Evolutionary conservation across 1,284 basidiomycete genomes (phyloP), one percentile per base, ranked within the genome.

Genomic region (Puccinia novopanici): DNA sequence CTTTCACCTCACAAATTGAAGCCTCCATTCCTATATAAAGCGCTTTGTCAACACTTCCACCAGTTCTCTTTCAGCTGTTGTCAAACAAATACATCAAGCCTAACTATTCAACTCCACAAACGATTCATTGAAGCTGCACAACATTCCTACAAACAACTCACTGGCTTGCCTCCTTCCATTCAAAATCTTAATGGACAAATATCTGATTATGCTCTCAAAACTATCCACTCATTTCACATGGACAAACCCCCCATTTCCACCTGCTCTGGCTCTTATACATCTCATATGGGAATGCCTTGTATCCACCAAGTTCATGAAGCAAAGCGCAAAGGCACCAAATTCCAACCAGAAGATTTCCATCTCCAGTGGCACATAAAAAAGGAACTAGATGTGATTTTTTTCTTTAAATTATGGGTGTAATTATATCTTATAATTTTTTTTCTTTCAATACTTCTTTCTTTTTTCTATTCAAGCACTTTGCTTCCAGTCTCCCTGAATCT

Each of bases 91-190:
- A 12, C n/a, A 65, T 45, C 5, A 42, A 12, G 63, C 34, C 19
- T 65, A 10, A 17, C 13, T 12, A 65, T 65, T 42, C 63, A 65
- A 42, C 34, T 45, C 42, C 63, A 65, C 17, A 30, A 65, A 42
- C 15, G 5, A 37, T 22, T 4, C 6, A 65, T 65, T 22, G 37
- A 65, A 65, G 15, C 63, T 19, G 9, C 17, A 6, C 63, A 65
- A 24, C 2, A 65, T 8, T 40, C 37, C 19, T 12, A 65, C 15
- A 65, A 65, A 22, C 10, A 65, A 19, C 63, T 65, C 30, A 65
- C 22, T 65, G 63, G 63, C 22, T 42, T 65, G 22, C 63, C 63
- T 40, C 63, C 13, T 40, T 65, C 63, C 3, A n/a, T 65, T 42
- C 15, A 19, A 5, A 40, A 22, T 65, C 9, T 65, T 17, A 65